Evolutionary conservation across 2,329 filamentous ascomycete species (phyloP), one percentile per base, ranked within the genome.

Genomic region (Colletotrichum lini): DNA sequence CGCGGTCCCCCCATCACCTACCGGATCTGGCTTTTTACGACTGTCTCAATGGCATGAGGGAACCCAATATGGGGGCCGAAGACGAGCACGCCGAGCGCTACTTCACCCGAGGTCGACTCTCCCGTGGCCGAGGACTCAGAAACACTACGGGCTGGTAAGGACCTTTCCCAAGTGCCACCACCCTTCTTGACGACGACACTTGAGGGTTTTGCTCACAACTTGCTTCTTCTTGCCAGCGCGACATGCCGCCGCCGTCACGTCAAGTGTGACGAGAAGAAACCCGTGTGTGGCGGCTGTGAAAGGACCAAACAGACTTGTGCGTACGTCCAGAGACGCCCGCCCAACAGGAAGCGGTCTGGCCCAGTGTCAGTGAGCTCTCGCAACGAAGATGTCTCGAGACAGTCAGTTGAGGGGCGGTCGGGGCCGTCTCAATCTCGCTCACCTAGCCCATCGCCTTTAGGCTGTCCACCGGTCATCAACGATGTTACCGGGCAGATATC

Each of bases 211-310:
- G 18, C 30, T 21, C 23, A 15, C 4, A 8, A 30, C 7, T 18
- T 10, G 2, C 12, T 12, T 38, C 6, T 8, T 4, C 18, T 23
- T 18, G 47, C 15, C 40, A 73, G 72, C 26, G 44, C 56, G 21
- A 73, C 68, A 15, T 73, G 72, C 18, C 67, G 68, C 9, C 67
- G 68, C 13, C 73, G 76, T 8, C 73, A 72, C 12, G 72, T 77
- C 72, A 76, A 76, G 56, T 77, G 76, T 50, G 76, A 77, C n/a
- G 76, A 77, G 63, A 64, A 61, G 6, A 77, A 76, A 56, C 75
- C 76, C 9, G 49, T 68, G 49, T 78, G 77, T 65, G 64, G 59
- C 26, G 64, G 64, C 16, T 73, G 72, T 30, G 59, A 67, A 23
- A 67, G 72, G 7, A 60, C 54, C 9, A 66, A 56, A 35, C 67